Conservation (phyloP, 2,329 filamentous ascomycete species). For the Graphium sp. region DNA sequence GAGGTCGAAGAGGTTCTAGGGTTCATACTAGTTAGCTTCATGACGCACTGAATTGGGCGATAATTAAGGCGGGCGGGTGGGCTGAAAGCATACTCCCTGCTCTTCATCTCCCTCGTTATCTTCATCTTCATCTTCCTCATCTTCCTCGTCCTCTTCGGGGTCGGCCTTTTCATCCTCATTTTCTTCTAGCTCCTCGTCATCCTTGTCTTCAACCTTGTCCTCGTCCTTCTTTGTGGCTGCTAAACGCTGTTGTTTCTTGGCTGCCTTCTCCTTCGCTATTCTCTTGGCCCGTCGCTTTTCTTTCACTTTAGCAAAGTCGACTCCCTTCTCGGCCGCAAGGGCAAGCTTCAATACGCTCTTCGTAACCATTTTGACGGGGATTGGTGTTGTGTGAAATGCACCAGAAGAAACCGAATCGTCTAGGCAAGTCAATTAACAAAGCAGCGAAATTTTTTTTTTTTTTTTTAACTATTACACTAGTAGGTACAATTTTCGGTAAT, state of each 20-base stretch:
- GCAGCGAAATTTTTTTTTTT: too few species aligned
- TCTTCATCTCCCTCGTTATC: slow-evolving; percentile 11
- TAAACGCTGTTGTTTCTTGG: slow-evolving; percentile 7
- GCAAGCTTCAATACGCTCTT: slow-evolving; percentile 35
- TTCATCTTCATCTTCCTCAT: slow-evolving; percentile 14
- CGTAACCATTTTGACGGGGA: slow-evolving; percentile 18
- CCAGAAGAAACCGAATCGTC: too few species aligned
- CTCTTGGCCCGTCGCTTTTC: slow-evolving; percentile 29
- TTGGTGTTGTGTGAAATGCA: too few species aligned
- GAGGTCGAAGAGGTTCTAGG: slow-evolving; percentile 29
- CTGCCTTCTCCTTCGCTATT: slow-evolving; percentile 18
- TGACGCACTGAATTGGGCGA: slow-evolving; percentile 9
- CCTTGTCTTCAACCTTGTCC: slow-evolving; percentile 9
- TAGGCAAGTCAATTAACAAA: too few species aligned
- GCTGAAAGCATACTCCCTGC: slow-evolving; percentile 7
- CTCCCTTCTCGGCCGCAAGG: slow-evolving; percentile 34
- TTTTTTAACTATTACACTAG: too few species aligned
- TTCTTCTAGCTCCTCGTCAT: slow-evolving; percentile 8
- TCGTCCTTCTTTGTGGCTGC: slow-evolving; percentile 8
- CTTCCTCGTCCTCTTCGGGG: slow-evolving; percentile 21
- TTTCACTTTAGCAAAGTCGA: slow-evolving; percentile 33
- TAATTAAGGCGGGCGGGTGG: slow-evolving; percentile 12
- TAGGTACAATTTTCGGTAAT: too few species aligned
- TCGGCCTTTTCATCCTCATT: slow-evolving; percentile 16
- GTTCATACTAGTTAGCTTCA: slow-evolving; percentile 4